A percentile compares a stretch with the other conserved stretches of the same genome.
Evolutionary conservation across 768 basidiomycete species (phyloP).

Genomic region (Mycena rosella): DNA sequence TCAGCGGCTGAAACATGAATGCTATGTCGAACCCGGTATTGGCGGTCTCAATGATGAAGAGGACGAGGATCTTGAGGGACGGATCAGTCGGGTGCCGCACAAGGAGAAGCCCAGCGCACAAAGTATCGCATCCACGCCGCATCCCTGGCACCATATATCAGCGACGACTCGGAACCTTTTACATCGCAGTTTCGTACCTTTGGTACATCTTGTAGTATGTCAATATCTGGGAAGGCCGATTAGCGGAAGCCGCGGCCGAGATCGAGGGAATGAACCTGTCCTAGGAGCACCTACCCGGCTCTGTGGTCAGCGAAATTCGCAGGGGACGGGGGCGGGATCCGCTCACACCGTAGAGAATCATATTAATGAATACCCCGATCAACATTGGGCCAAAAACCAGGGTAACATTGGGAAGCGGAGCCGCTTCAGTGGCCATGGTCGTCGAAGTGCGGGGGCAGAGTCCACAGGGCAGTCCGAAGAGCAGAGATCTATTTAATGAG

Average conservation of each 20-base stretch:
- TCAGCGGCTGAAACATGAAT: constrained; percentile 62
- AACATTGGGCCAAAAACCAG: constrained; percentile 29
- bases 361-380: constrained; percentile 1
- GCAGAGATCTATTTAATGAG: too few species aligned
- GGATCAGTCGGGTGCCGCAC: background rate
- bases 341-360: constrained; percentile 19
- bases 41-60: constrained; percentile 57
- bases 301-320: too few species aligned
- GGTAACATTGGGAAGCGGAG: too few species aligned
- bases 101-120: constrained; percentile 39
- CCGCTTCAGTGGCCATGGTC: too few species aligned
- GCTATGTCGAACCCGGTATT: constrained; percentile 60
- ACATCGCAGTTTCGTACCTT: too few species aligned
- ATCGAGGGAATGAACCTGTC: too few species aligned
- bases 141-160: constrained; percentile 49
- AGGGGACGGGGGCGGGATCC: background rate
- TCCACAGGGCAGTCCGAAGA: too few species aligned
- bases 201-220: constrained; percentile 54
- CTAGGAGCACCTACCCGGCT: constrained; percentile 54
- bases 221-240: constrained; percentile 25
- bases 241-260: background rate
- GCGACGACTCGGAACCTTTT: too few species aligned
- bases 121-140: constrained; percentile 56
- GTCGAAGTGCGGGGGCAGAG: too few species aligned
- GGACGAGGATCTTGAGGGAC: constrained; percentile 51